Evolutionary conservation across 495 filamentous ascomycete genomes (phyloP), one percentile per base, ranked within the genome.

Genomic region (Penicillium paxilli): DNA sequence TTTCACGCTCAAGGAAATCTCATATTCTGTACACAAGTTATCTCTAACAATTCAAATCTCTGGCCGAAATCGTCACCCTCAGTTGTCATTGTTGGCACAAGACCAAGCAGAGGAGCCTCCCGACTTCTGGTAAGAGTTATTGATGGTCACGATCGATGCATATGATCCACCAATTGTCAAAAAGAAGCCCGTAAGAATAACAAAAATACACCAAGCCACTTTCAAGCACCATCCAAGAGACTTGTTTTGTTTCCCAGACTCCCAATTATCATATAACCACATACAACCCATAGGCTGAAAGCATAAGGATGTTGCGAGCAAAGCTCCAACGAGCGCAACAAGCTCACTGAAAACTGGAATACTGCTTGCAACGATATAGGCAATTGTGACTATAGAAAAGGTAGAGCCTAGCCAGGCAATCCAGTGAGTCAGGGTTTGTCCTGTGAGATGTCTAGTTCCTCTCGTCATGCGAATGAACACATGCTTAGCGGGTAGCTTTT

Each of bases 291-390:
- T 75, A 11, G 72, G 72, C 51, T 74, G 73, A 65, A 73, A 73
- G 19, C 54, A 74, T 65, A 71, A 66, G 14, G 70, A 55, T 10
- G 67, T 75, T 11, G 64, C 70, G 55, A 89, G 85, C 32, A 88
- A 65, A 5, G 84, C 76, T 12, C 83, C 84, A 35, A 82, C 75
- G 54, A 83, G 76, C 21, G 78, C 76, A 21, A 90, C 69, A 35
- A 90, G 69, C 33, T 77, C 76, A 56, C 79, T 78, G 64, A 89
- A 90, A 64, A 86, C 81, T 11, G 87, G 87, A 37, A 91, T 86
- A 14, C 82, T 80, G 56, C 85, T 82, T 22, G 86, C 85, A 60
- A 90, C 83, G 40, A 89, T 64, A 74, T 83, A 90, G 7, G 85
- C 81, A 30, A 87, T 62, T 2, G 87, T 6, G 41, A 82, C 83